Conservation (phyloP, 2,329 filamentous ascomycete species). For the Calonectria pseudoturangicola region DNA sequence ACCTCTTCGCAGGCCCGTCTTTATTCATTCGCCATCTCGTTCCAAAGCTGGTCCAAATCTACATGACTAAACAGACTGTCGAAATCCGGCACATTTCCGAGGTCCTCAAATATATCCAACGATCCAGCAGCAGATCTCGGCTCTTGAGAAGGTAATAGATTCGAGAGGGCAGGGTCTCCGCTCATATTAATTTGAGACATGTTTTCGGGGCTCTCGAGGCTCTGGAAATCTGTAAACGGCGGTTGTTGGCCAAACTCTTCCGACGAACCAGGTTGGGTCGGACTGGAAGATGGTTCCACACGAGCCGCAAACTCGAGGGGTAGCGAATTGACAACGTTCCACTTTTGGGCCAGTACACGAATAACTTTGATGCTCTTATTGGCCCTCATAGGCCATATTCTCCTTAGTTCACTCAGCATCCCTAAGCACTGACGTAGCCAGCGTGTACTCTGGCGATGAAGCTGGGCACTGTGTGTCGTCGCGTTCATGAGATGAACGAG, state of each 20-base stretch:
- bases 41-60: slow-evolving; percentile 8
- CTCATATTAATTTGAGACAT: not conserved
- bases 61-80: slow-evolving; percentile 10
- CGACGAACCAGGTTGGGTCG: no score
- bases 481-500: slow-evolving; percentile 19
- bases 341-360: slow-evolving; percentile 9
- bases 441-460: slow-evolving; percentile 5
- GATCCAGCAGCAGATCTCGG: not conserved
- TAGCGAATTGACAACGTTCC: slow-evolving; percentile 9
- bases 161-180: not conserved
- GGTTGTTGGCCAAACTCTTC: no score
- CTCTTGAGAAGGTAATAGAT: not conserved
- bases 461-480: not conserved
- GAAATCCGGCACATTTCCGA: not conserved
- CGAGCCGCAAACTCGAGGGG: slow-evolving; percentile 3
- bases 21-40: not conserved
- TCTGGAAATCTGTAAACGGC: not conserved
- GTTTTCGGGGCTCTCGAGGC: no score
- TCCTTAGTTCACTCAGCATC: not conserved
- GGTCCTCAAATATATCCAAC: not conserved
- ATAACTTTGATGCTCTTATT: slow-evolving; percentile 17
- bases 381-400: not conserved
- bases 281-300: not conserved
- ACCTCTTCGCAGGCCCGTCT: not conserved
- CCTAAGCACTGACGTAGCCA: slow-evolving; percentile 13